phyloP scores from a whole-genome alignment of 495 filamentous ascomycete species.

The Aspergillus mulundensis region DNA sequence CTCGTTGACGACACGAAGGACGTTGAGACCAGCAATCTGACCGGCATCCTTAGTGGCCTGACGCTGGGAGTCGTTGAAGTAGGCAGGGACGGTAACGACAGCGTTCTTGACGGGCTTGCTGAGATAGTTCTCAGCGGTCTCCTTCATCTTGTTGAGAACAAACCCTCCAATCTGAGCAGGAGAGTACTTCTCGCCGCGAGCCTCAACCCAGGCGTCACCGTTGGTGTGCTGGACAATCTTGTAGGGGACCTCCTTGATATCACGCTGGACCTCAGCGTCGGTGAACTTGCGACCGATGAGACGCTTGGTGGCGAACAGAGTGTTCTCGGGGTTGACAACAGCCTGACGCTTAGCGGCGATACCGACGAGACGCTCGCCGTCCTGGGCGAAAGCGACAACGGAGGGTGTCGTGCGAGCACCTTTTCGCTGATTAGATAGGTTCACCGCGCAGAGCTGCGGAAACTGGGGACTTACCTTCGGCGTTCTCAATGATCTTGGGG shows the following conservation, averaged over 20 bases:
- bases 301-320: conserved; percentile 98
- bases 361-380: conserved; percentile 96
- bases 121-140: conserved; percentile 89
- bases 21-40: conserved; percentile 92
- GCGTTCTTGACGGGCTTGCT: conserved; percentile 88
- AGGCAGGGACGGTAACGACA: conserved; percentile 93
- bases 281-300: conserved; percentile 98
- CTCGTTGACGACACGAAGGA: conserved; percentile 95
- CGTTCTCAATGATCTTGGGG: conserved; percentile 95
- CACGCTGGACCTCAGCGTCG: conserved; percentile 92
- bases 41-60: conserved; percentile 98
- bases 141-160: conserved; percentile 97
- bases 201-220: conserved; percentile 96
- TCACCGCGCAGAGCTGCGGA: background rate
- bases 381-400: conserved; percentile 93
- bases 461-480: conserved; percentile 63
- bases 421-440: conserved; percentile 23
- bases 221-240: conserved; percentile 99
- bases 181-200: conserved; percentile 95
- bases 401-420: conserved; percentile 96
- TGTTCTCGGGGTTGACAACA: conserved; percentile 99
- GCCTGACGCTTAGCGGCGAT: conserved; percentile 98
- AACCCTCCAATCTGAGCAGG: conserved; percentile 98
- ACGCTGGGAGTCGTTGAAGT: conserved; percentile 98
- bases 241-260: conserved; percentile 97